These are phyloP conservation scores for Pachyrhizus erosus DNA, from an alignment of 306 rosid genomes.

Conservation along the genomic window DNA sequence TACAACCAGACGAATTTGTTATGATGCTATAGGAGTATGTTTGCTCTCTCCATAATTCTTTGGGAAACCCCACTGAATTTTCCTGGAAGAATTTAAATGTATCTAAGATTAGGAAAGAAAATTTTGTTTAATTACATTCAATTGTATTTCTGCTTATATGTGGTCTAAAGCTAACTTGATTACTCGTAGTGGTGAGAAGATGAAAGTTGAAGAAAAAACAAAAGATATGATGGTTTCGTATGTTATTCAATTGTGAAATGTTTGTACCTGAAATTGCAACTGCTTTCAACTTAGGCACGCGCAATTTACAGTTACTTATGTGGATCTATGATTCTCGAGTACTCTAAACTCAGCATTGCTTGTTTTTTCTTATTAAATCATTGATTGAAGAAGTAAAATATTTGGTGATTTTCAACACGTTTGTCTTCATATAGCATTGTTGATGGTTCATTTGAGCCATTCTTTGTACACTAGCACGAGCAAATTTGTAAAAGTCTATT, in stretches of 20 bases:
- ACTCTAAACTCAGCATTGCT: conserved; percentile 11
- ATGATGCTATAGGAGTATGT: conserved; percentile 5
- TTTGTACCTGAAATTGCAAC: conserved; percentile 7
- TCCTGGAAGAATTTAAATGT: conserved; percentile 16
- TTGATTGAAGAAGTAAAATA: neutral
- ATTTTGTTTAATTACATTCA: conserved; percentile 11
- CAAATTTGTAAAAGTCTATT: conserved; percentile 25
- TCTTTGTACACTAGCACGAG: neutral
- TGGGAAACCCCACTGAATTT: neutral
- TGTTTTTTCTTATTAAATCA: conserved; percentile 1
- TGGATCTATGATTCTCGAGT: conserved; percentile 3
- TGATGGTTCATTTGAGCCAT: conserved; percentile 18
- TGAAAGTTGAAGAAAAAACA: conserved; percentile 28
- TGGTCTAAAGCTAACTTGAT: conserved; percentile 31
- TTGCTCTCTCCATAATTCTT: conserved; percentile 3
- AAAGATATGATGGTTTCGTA: neutral
- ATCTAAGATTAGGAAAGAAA: neutral
- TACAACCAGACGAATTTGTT: neutral
- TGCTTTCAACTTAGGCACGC: conserved; percentile 15
- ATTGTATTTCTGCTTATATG: conserved; percentile 27
- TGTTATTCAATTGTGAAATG: conserved; percentile 21
- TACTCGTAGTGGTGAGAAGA: conserved; percentile 29
- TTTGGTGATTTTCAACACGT: conserved; percentile 8
- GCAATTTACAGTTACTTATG: neutral
- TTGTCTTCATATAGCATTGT: conserved; percentile 32